Conservation (phyloP, 225 moss, liverwort and hornwort species). For the Marchantia polymorpha region DNA sequence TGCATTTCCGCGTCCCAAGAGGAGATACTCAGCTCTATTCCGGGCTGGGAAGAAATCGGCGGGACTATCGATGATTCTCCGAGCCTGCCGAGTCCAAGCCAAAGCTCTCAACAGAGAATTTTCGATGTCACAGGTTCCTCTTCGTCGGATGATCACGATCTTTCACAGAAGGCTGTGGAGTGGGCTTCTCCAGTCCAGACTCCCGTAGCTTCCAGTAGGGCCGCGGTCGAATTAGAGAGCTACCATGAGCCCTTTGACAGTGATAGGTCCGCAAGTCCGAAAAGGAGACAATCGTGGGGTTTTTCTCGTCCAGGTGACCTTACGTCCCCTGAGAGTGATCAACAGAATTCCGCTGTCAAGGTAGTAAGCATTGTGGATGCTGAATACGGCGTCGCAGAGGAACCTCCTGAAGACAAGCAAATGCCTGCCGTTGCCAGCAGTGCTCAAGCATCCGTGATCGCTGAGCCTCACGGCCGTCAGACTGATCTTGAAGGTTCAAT, state of each 20-base stretch:
- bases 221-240: constrained; percentile 18
- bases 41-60: constrained; percentile 26
- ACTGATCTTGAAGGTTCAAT: neutral
- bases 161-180: constrained; percentile 19
- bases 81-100: constrained; percentile 13
- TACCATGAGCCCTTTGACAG: constrained; percentile 42
- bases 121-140: constrained; percentile 33
- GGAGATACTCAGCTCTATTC: constrained; percentile 20
- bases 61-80: constrained; percentile 36
- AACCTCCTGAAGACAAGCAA: neutral
- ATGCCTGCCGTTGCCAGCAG: neutral
- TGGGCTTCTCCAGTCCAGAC: constrained; percentile 23
- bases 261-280: constrained; percentile 35
- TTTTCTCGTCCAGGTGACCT: neutral
- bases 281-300: constrained; percentile 19
- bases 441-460: neutral
- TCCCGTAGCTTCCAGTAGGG: neutral
- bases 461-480: neutral
- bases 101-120: constrained; percentile 15
- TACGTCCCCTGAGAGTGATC: neutral
- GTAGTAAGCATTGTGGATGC: neutral
- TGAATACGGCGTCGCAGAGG: neutral
- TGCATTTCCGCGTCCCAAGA: constrained; percentile 40
- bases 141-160: constrained; percentile 1
- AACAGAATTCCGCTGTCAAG: neutral